phyloP scores from a whole-genome alignment of 164 flowering plant species.

The Nymphaea colorata region DNA sequence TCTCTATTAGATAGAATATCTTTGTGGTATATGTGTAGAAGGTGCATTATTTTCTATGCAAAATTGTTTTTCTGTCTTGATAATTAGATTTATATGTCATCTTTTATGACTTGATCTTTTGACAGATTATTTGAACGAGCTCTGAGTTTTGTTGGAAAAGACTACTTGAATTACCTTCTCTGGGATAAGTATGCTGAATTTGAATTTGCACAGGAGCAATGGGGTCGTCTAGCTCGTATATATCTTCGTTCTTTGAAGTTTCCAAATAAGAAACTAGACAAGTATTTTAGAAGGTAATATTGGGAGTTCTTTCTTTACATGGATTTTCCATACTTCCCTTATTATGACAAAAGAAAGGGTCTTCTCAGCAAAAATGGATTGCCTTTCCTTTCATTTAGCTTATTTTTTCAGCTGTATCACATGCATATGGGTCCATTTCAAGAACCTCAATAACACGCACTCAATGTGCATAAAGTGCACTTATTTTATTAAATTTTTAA shows the following conservation, averaged over 20 bases:
- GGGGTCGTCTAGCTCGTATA: constrained; percentile 58
- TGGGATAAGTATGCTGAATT: constrained; percentile 85
- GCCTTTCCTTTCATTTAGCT: too few species aligned
- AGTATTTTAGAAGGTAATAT: constrained; percentile 58
- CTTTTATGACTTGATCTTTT: constrained; percentile 1
- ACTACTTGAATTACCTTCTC: constrained; percentile 59
- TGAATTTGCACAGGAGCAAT: constrained; percentile 66
- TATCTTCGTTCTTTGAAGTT: constrained; percentile 49
- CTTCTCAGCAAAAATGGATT: too few species aligned
- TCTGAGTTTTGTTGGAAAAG: constrained; percentile 69
- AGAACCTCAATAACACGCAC: too few species aligned
- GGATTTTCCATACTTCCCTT: too few species aligned
- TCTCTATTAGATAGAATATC: not conserved
- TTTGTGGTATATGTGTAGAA: not conserved
- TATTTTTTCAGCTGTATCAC: too few species aligned
- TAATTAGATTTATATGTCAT: too few species aligned
- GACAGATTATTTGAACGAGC: constrained; percentile 74
- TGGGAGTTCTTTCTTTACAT: too few species aligned
- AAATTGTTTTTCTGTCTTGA: not conserved
- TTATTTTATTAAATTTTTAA: too few species aligned
- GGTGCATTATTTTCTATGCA: not conserved
- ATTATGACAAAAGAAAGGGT: too few species aligned
- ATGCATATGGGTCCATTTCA: too few species aligned
- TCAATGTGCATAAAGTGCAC: too few species aligned
- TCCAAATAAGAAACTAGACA: constrained; percentile 63